Base-by-base conservation (phyloP, 2,329 filamentous ascomycete genomes). In the Botrytis fabae region DNA sequence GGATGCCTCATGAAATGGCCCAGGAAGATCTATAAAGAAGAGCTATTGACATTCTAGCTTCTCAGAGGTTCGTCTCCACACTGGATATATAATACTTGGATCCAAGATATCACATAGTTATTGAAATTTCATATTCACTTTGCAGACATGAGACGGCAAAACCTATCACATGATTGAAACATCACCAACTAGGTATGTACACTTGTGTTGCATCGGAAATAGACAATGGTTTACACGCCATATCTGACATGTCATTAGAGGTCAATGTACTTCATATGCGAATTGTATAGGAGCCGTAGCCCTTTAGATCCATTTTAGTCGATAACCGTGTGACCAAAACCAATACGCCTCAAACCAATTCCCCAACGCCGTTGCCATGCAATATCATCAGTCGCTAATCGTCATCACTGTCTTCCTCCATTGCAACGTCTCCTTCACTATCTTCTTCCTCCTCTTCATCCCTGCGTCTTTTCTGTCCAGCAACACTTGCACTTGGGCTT, bases 1-100 rank as follows among this genome's bases (percentile, higher is more conserved):
- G 90, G 86, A 85, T 97, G 75, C 93, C 93, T 73, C 87, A 88
- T 79, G 89, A 91, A 80, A 88, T 95, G 87, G 88, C 70, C 10
- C 32, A 7, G 25, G 70, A 69, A 68, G 62, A 69, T 38, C 48
- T 25, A 32, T 57, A 69, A 48, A 42, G 38, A 42, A 42, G 38
- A 57, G n/a, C 25, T 22, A 32, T 57, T 57, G 18, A 25, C 6
- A 18, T 32, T 32, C 10, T 16, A 42, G 18, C 20, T 40, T 16
- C 9, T 28, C 35, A 57, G 57, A 51, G 10, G 25, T 20, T 38
- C 35, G n/a, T 59, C 35, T 57, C 7, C n/a, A 57, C n/a, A 57
- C 22, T 57, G 40, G 16, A 32, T 10, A 57, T 57, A 44, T 57
- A 57, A 69, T 69, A 25, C n/a, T 32, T 42, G 18, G 40, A 54